A percentile compares a stretch with the other conserved stretches of the same genome.
Conservation (phyloP, 805 yeast species). For the Saturnispora hagleri region DNA sequence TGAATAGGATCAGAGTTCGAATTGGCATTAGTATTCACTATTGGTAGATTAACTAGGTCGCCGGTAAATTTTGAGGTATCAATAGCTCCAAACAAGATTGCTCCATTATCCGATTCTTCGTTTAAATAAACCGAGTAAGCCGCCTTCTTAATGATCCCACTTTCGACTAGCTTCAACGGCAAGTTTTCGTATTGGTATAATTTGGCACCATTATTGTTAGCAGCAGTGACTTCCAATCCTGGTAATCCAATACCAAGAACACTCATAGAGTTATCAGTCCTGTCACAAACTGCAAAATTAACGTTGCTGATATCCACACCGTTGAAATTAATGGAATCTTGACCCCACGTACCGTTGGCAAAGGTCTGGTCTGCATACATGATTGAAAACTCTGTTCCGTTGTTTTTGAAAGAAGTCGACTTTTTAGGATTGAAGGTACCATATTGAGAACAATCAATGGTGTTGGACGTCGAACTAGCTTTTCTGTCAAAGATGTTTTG, state of each 20-base stretch:
- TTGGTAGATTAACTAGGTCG: conserved; percentile 37
- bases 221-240: conserved; percentile 53
- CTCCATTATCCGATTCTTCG: conserved; percentile 36
- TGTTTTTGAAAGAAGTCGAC: conserved; percentile 33
- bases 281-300: conserved; percentile 68
- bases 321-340: conserved; percentile 49
- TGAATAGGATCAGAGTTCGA: conserved; percentile 35
- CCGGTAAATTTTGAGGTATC: conserved; percentile 58
- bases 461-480: background rate
- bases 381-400: conserved; percentile 35
- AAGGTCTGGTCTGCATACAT: conserved; percentile 40
- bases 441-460: conserved; percentile 33
- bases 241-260: conserved; percentile 68
- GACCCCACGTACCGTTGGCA: conserved; percentile 50
- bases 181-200: conserved; percentile 50
- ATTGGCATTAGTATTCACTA: conserved; percentile 33
- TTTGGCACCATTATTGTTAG: conserved; percentile 4
- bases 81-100: conserved; percentile 64
- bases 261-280: conserved; percentile 55
- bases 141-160: conserved; percentile 46
- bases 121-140: conserved; percentile 59
- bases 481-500: background rate
- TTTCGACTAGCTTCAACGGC: conserved; percentile 49
- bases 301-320: conserved; percentile 38
- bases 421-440: conserved; percentile 40